Base-by-base conservation (phyloP, 441 rosid genomes). In the Sinapis alba region DNA sequence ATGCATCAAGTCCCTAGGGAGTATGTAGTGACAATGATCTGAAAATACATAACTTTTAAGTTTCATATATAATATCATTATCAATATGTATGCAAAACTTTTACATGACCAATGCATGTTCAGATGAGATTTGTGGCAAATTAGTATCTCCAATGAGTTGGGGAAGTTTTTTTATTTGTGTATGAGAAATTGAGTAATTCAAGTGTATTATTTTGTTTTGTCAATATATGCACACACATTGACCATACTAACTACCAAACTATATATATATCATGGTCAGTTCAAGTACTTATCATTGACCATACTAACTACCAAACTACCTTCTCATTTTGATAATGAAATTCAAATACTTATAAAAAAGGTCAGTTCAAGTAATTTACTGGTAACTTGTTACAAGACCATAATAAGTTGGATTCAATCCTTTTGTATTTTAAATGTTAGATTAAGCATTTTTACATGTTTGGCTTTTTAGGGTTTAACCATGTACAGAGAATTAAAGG, bases 1-100 rank as follows among this genome's bases (percentile, higher is more conserved):
- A 54, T 27, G 61, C 43, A 72, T 61, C 77, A 78, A 78, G 77
- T 78, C 70, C 77, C 80, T 78, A 78, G 78, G 70, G 27, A 19
- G 9, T 57, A 58, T 57, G 59, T 23, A 43, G 27, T 36, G 63
- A 65, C 54, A 47, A 47, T n/a, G n/a, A n/a, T 47, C 20, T 47
- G 10, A 15, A 45, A 45, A 45, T 9, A 45, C 5, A 43, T 43
- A 43, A 1, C 2, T n/a, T 12, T 34, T 41, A 12, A 41, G 16
- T 41, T 41, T 41, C 18, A n/a, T 13, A 5, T n/a, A 43, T n/a
- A 43, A 43, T 38, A 3, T 27, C 30, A 27, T 26, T 34, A 4
- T 19, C 6, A 27, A 66, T 66, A 18, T 30, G 54, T 26, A 53
- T 27, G 51, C 18, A 70, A 63, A 6, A n/a, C 41, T 28, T 76